phyloP scores from a whole-genome alignment of 345 rosid genomes.

The Brassica rapa region DNA sequence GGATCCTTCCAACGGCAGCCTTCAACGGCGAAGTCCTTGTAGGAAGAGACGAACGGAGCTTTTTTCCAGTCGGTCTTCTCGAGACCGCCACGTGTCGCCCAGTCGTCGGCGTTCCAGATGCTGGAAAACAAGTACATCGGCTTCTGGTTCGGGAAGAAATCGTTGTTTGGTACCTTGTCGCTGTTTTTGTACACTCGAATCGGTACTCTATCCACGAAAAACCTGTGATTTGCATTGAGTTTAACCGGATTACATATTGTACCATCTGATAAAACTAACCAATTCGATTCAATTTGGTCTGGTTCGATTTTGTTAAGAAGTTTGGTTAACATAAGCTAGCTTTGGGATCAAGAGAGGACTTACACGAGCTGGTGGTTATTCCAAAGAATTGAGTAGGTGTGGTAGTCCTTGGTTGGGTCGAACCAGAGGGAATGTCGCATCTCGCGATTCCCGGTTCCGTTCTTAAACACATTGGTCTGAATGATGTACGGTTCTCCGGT shows the following conservation, averaged over 20 bases:
- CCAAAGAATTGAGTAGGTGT: conserved; percentile 81
- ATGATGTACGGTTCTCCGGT: conserved; percentile 83
- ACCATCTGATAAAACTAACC: not conserved
- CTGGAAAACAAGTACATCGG: conserved; percentile 96
- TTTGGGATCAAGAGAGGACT: conserved; percentile 2
- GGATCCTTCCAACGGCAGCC: conserved; percentile 95
- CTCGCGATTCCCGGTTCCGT: conserved; percentile 87
- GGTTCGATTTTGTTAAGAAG: not conserved
- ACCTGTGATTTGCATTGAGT: conserved; percentile 48
- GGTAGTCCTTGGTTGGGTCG: conserved; percentile 88
- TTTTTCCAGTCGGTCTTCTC: conserved; percentile 94
- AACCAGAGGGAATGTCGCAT: conserved; percentile 97
- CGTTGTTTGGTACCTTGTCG: conserved; percentile 58
- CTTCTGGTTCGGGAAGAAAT: conserved; percentile 91
- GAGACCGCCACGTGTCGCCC: conserved; percentile 96
- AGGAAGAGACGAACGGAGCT: conserved; percentile 87
- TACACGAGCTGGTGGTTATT: conserved; percentile 75
- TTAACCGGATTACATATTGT: conserved; percentile 12
- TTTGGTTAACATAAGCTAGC: not conserved
- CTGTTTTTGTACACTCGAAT: conserved; percentile 83
- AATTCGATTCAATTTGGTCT: not conserved
- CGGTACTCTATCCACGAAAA: conserved; percentile 77
- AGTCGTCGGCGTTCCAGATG: conserved; percentile 96
- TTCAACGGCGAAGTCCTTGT: conserved; percentile 81
- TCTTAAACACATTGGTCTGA: conserved; percentile 88